phyloP scores from a whole-genome alignment of 345 rosid species.

The Kandelia obovata region DNA sequence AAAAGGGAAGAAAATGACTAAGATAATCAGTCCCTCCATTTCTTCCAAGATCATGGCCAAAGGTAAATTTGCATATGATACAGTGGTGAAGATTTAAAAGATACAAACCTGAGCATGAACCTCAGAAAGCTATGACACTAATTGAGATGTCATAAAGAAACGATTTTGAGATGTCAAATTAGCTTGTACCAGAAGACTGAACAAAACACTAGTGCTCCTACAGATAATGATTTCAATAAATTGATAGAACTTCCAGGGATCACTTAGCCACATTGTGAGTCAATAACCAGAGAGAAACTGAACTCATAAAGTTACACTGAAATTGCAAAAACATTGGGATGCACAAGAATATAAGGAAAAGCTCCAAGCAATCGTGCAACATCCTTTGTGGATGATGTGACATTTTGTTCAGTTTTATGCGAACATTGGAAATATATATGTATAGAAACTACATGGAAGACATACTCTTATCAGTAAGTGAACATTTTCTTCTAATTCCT shows the following conservation, averaged over 20 bases:
- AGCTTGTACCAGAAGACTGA: too few relatives aligned
- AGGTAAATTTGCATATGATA: neutral
- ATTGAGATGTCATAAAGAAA: neutral
- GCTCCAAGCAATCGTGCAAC: neutral
- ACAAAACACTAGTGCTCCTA: too few relatives aligned
- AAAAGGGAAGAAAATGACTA: neutral
- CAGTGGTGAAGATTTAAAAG: neutral
- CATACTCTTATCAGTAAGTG: neutral
- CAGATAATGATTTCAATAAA: too few relatives aligned
- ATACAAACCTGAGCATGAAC: neutral
- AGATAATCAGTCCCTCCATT: neutral
- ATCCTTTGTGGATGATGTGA: neutral
- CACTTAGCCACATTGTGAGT: neutral
- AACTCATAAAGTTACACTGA: neutral
- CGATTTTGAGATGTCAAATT: neutral
- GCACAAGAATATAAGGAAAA: neutral
- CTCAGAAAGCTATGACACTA: neutral
- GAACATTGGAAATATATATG: neutral
- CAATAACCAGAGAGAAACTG: neutral
- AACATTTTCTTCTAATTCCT: neutral
- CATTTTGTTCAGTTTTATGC: neutral
- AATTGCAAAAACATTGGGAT: neutral
- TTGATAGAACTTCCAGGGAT: too few relatives aligned
- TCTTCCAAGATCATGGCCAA: neutral
- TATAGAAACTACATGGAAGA: neutral